These are phyloP conservation scores for Globisporangium viniferum DNA, from an alignment of 352 stramenopile species.

Conservation along the genomic window DNA sequence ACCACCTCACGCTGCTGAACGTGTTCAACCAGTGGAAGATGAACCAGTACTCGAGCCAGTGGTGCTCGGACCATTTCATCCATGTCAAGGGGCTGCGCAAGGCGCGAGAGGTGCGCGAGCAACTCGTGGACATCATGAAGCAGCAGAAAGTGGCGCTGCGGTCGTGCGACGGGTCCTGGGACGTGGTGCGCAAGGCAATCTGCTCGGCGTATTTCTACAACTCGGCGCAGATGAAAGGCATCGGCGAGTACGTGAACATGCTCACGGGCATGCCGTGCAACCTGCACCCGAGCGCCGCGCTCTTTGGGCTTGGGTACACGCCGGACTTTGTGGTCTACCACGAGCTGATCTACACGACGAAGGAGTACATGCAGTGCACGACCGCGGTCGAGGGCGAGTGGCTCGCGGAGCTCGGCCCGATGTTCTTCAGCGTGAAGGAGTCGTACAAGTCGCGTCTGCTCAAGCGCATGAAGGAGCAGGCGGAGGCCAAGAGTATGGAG, in stretches of 20 bases:
- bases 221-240: slow-evolving; percentile 97
- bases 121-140: slow-evolving; percentile 99
- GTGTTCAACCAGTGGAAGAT: slow-evolving; percentile 94
- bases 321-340: slow-evolving; percentile 99
- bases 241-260: slow-evolving; percentile 99
- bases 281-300: slow-evolving; percentile 95
- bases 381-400: slow-evolving; percentile 99
- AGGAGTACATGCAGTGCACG: slow-evolving; percentile 98
- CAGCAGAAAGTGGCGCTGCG: slow-evolving; percentile 91
- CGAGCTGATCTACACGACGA: slow-evolving; percentile 99
- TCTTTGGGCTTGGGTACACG: slow-evolving; percentile 98
- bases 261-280: slow-evolving; percentile 97
- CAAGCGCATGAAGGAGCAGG: slow-evolving; percentile 86
- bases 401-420: slow-evolving; percentile 98
- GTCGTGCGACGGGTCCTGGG: slow-evolving; percentile 92
- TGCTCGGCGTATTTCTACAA: slow-evolving; percentile 99
- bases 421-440: slow-evolving; percentile 99
- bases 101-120: slow-evolving; percentile 90
- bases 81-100: slow-evolving; percentile 94
- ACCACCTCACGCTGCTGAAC: slow-evolving; percentile 97
- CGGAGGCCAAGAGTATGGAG: slow-evolving; percentile 77
- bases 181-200: slow-evolving; percentile 98
- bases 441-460: slow-evolving; percentile 92
- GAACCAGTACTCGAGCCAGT: slow-evolving; percentile 94
- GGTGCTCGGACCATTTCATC: slow-evolving; percentile 96